Base-by-base conservation (phyloP, 2,329 filamentous ascomycete genomes). In the Venturia carpophila region DNA sequence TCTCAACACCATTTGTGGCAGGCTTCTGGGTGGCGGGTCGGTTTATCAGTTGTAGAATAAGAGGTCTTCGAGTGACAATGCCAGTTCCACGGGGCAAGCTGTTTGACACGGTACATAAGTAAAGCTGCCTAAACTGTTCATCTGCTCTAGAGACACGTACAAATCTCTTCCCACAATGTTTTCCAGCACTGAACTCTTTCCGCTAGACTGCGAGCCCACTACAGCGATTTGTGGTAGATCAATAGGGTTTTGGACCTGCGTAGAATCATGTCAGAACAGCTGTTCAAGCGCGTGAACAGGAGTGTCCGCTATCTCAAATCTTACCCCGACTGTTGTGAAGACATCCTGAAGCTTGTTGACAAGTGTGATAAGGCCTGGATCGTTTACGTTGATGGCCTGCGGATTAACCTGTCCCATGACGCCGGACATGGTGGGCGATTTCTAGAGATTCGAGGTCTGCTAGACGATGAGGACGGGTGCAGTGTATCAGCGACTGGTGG, bases 271-370 rank as follows among this genome's bases (percentile, higher is more conserved):
- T 56, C 67, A 52, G 62, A 67, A 65, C 56, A 55, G 65, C 60
- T 52, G 47, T n/a, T 30, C 24, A 63, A 55, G 34, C 21, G 34
- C 34, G 45, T 56, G 19, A 17, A 34, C 66, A 37, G 63, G 60
- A 19, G 21, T 9, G 19, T 27, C 4, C 5, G 2, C 83, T 15
- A 11, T n/a, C 3, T 5, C 9, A n/a, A 15, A n/a, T 7, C 86
- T 70, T 81, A 89, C 86, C 71, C 94, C 94, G 71, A 99, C 94
- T 52, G 94, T 97, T 68, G 93, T 89, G 76, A 99, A 99, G 71
- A 99, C 94, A 91, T 99, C 94, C 77, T 99, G 94, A 60, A 99
- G 87, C 83, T 96, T 97, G 83, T 99, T 99, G 76, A 99, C 94
- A 71, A 97, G 89, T 41, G 86, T 87, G 72, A 89, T 89, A 71